Base-by-base conservation (phyloP, 257 asterid genomes). In the Solanum corneliomulleri region DNA sequence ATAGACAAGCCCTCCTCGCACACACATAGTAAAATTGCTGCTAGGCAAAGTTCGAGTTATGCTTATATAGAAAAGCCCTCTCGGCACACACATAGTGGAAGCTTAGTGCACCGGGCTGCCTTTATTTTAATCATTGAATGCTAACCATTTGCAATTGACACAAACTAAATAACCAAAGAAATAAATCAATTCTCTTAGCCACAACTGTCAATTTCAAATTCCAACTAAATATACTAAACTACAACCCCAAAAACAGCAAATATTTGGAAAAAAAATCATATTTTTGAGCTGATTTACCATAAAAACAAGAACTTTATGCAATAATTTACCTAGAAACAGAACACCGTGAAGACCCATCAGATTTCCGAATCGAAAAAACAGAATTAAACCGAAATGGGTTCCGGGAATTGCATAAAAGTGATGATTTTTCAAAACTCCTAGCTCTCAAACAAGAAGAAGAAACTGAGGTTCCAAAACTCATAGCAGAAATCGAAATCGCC, bases 241-340 rank as follows among this genome's bases (percentile, higher is more conserved):
- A 68, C 76, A 83, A 62, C 31, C 5, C 5, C 14, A 14, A 44
- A 8, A 42, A 83, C 49, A 49, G 68, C n/a, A 62, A 62, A 62
- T 62, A 62, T 4, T n/a, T 62, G 16, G 27, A 1, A 0, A 5
- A 5, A 52, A 83, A 5, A 52, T 29, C 33, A 21, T 13, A n/a
- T 11, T 58, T 13, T 62, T n/a, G 4, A 64, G 39, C 39, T 39
- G 45, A 27, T 12, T 9, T 33, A 7, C 14, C 18, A 60, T 25
- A 39, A 42, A 2, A 41, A 56, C 33, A 11, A 80, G 62, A 77
- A 23, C 16, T 58, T 2, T 56, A 41, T 20, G 23, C 31, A 5
- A 16, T 11, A 82, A n/a, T 14, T 75, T 91, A 95, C 99, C 98
- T 93, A 25, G 95, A 90, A 39, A 81, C 71, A 21, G 87, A 86